Base-by-base conservation (phyloP, 371 early-diverging fungal genomes). In the Cokeromyces recurvatus region DNA sequence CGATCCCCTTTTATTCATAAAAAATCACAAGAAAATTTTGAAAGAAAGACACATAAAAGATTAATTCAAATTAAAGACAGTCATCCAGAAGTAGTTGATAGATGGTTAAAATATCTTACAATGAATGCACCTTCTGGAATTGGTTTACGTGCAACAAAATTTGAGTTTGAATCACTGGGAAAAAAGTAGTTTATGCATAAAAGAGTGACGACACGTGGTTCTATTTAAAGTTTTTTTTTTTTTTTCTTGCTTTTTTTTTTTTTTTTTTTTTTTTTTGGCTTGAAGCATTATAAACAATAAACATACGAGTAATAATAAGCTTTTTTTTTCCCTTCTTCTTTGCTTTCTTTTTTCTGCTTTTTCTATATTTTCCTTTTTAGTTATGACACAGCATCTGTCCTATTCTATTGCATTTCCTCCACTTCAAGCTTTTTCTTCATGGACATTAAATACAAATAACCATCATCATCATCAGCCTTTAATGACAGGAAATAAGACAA, bases 21-120 rank as follows among this genome's bases (percentile, higher is more conserved):
- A 65, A 93, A 95, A 69, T 79, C 90, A n/a, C 93, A 94, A 74
- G 95, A 95, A 68, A 85, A 90, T 27, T 95, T 97, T 77, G 95
- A 95, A 66, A 79, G 92, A 48, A 86, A 88, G 71, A 91, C 91
- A 47, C 87, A 91, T 62, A 84, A 87, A 66, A 82, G 96, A 25
- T 59, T 87, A 23, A 59, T 97, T 51, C 89, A 90, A 48, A 74
- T 92, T 35, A 86, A 86, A 50, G 94, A 95, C 57, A 71, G 86
- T 17, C 78, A 89, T 52, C 79, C 82, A 5, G 87, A 89, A 39
- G 82, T 79, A 1, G 80, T 94, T 22, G 76, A 87, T 38, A 78
- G 78, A 54, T 92, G 87, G 88, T 46, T 90, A 14, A 73, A 68
- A 35, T 91, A 89, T 57, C 58, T 90, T 54, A 71, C 77, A 37